Evolutionary conservation across 441 rosid genomes (phyloP).

Genomic region (Gossypium aridum): DNA sequence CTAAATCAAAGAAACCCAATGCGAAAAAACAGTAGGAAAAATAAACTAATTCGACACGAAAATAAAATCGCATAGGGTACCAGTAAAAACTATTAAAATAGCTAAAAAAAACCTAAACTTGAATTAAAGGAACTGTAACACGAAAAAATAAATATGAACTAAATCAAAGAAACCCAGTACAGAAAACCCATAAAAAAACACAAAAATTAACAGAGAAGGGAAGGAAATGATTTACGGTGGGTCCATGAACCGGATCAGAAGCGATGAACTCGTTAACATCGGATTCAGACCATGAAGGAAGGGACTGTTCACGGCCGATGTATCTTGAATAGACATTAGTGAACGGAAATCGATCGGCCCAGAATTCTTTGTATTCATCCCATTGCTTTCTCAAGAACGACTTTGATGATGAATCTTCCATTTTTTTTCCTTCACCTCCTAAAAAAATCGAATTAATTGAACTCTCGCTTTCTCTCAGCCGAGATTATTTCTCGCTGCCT

Average conservation of each 20-base stretch:
- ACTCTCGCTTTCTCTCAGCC: background rate
- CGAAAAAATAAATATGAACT: background rate
- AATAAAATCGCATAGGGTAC: too few species aligned
- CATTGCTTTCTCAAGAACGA: constrained; percentile 40
- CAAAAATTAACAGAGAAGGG: too few species aligned
- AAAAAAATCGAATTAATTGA: background rate
- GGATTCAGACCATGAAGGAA: constrained; percentile 75
- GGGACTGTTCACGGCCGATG: constrained; percentile 48
- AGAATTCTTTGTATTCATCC: constrained; percentile 58
- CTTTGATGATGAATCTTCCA: constrained; percentile 37
- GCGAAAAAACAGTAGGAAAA: background rate
- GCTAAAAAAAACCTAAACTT: too few species aligned
- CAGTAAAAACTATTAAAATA: too few species aligned
- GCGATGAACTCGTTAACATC: constrained; percentile 82
- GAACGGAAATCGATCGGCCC: constrained; percentile 52
- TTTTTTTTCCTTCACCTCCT: constrained; percentile 11
- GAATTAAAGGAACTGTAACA: too few species aligned
- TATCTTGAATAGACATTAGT: constrained; percentile 52
- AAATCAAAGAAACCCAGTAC: background rate
- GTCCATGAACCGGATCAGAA: constrained; percentile 80
- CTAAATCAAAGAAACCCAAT: background rate
- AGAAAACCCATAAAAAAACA: background rate
- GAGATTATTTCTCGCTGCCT: background rate
- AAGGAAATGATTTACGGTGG: constrained; percentile 42
- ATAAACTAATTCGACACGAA: too few species aligned